phyloP scores from a whole-genome alignment of 192 early-diverging fungal genomes.

The Coemansia asiatica region DNA sequence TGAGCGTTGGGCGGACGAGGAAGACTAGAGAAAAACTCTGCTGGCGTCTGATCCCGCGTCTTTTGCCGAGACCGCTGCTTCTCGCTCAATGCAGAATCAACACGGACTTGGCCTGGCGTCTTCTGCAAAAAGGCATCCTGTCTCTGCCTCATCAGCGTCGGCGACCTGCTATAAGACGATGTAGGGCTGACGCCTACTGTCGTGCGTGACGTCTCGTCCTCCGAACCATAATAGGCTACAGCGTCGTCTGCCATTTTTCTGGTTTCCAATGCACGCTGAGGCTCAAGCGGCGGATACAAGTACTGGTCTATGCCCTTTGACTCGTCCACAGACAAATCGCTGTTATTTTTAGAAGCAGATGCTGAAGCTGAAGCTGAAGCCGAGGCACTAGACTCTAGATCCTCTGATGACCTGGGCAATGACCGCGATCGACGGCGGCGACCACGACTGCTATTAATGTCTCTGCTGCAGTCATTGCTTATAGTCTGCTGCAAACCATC shows the following conservation, averaged over 20 bases:
- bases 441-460: not conserved
- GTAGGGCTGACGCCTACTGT: conserved; percentile 23
- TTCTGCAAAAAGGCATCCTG: not conserved
- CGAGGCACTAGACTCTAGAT: too few relatives aligned
- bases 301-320: not conserved
- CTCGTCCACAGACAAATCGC: not conserved
- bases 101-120: not conserved
- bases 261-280: not conserved
- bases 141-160: conserved; percentile 20
- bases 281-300: conserved; percentile 12
- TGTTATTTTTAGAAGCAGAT: not conserved
- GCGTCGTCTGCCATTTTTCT: not conserved
- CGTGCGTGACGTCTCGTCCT: conserved; percentile 29
- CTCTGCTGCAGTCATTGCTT: not conserved
- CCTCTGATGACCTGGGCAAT: not conserved
- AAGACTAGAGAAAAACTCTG: conserved; percentile 17
- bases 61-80: not conserved
- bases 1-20: conserved; percentile 7
- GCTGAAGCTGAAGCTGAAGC: not conserved
- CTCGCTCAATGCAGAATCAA: not conserved
- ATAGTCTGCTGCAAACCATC: not conserved
- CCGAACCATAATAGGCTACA: conserved; percentile 21
- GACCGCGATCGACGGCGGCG: conserved; percentile 6
- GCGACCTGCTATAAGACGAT: conserved; percentile 21
- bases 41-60: conserved; percentile 4